Evolutionary conservation across 1,284 basidiomycete species (phyloP), one percentile per base, ranked within the genome.

Genomic region (Marasmius tenuissimus): DNA sequence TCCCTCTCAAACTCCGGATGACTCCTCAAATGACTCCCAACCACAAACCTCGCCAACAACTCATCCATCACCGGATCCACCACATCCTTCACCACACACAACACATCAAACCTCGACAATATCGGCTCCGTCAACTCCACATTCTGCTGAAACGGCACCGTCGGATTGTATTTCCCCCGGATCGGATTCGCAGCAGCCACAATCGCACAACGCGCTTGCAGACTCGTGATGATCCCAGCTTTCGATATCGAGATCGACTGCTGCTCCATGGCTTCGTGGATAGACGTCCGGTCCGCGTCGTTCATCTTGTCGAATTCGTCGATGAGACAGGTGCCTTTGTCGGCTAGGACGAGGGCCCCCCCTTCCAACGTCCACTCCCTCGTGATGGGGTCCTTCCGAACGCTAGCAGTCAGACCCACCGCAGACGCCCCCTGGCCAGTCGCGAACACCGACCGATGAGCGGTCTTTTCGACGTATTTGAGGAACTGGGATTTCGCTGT

Each of bases 251-350:
- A 98, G 69, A 99, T 99, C n/a, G 93, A 92, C 73, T 99, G 97
- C 77, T 99, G 97, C 75, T 99, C 97, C 97, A 99, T 99, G 1
- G 97, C 97, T 76, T 99, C 97, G 81, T 99, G 97, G 70, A 99
- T 99, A 7, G 96, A 98, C 11, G 97, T 98, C 66, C 96, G 84
- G 76, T 96, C 94, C 37, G 94, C 87, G 70, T 99, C 97, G 78
- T 99, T 99, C 97, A 99, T 99, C 83, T 99, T 99, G 83, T 99
- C 97, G 75, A 99, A 99, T 77, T 99, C 97, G 77, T 99, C 97
- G 68, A 99, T 99, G 38, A 99, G 81, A 71, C 97, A 99, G 40
- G 93, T 94, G n/a, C 97, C 97, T 79, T 98, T 98, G 79, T 99
- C 97, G 0, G 97, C 97, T 27, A 99, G 83, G 45, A 99, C 97